These are phyloP conservation scores for Conringia planisiliqua DNA, from an alignment of 345 rosid species.

Conservation along the genomic window DNA sequence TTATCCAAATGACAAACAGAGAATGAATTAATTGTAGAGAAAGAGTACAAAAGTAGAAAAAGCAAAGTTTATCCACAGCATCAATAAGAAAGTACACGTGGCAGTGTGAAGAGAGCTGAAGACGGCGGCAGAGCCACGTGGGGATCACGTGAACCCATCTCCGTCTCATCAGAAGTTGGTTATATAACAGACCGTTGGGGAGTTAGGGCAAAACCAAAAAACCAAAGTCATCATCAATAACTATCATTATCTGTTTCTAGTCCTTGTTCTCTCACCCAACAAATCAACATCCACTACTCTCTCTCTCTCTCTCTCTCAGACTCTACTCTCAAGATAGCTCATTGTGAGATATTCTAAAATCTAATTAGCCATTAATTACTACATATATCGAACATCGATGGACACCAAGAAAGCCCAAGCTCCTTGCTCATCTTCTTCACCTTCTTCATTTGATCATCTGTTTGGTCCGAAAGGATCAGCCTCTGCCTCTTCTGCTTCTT, in stretches of 20 bases:
- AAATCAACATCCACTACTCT: not conserved
- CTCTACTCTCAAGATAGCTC: not conserved
- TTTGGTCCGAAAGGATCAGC: slow-evolving; percentile 34
- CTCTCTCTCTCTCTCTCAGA: not conserved
- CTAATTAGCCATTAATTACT: not conserved
- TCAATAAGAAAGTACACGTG: slow-evolving; percentile 23
- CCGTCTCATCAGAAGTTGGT: slow-evolving; percentile 34
- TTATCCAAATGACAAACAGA: slow-evolving; percentile 29
- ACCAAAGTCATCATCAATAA: slow-evolving; percentile 8
- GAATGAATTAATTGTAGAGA: not conserved
- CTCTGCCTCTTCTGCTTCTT: slow-evolving; percentile 25
- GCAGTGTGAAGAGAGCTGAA: not conserved
- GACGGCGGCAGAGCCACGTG: slow-evolving; percentile 38
- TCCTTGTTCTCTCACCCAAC: not conserved
- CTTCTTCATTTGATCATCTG: slow-evolving; percentile 27
- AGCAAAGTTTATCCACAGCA: slow-evolving; percentile 34
- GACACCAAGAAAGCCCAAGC: slow-evolving; percentile 25
- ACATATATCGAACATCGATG: slow-evolving; percentile 4
- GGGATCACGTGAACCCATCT: slow-evolving; percentile 38
- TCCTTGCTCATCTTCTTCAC: slow-evolving; percentile 4
- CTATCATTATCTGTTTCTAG: slow-evolving; percentile 21
- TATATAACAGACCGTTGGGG: slow-evolving; percentile 38
- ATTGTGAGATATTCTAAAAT: not conserved
- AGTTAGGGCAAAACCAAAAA: slow-evolving; percentile 30
- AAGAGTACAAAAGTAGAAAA: slow-evolving; percentile 25